phyloP scores from a whole-genome alignment of 441 rosid genomes.

The Adansonia grandidieri region DNA sequence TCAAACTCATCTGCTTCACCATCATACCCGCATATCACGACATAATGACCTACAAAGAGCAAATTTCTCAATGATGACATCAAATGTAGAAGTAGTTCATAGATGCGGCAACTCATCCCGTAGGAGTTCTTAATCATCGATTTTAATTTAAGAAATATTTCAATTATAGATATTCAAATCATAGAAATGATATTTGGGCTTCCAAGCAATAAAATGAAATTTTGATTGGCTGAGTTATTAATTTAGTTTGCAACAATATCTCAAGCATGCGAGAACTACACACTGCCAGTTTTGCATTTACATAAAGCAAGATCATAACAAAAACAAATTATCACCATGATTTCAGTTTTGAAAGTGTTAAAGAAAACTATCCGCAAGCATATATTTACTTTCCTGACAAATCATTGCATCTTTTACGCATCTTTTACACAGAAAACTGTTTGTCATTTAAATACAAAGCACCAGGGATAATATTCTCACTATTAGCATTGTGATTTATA shows the following conservation, averaged over 20 bases:
- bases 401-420: background rate
- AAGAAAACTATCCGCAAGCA: conserved; percentile 3
- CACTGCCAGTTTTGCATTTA: background rate
- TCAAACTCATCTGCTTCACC: conserved; percentile 78
- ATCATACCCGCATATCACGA: conserved; percentile 88
- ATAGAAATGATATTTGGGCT: background rate
- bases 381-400: conserved; percentile 2
- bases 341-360: conserved; percentile 11
- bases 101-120: background rate
- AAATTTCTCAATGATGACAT: conserved; percentile 1
- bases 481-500: background rate
- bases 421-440: background rate
- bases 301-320: background rate
- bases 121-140: background rate
- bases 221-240: background rate
- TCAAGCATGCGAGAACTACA: background rate
- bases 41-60: conserved; percentile 67
- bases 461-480: background rate
- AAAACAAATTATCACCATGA: background rate
- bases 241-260: background rate
- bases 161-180: background rate
- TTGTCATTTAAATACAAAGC: conserved; percentile 11
- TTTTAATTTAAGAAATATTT: background rate
- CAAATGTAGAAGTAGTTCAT: background rate
- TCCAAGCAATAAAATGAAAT: background rate